Conservation (phyloP, 148 eudicot species). For the Persicaria maculosa region DNA sequence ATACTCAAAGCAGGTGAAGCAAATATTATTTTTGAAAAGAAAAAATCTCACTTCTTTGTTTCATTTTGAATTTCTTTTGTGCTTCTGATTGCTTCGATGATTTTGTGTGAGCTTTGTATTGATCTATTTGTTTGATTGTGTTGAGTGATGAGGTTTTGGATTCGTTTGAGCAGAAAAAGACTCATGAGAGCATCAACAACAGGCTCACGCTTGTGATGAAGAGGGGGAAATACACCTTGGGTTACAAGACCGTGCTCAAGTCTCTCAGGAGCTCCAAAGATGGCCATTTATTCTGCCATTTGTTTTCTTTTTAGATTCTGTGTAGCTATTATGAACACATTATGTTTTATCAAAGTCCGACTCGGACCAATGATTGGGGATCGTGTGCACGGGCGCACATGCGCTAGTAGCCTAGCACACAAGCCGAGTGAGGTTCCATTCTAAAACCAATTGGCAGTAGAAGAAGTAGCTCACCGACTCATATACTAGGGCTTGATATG, state of each 20-base stretch:
- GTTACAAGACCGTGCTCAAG: slow-evolving; percentile 55
- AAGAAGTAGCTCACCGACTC: too few species aligned
- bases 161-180: slow-evolving; percentile 39
- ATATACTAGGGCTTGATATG: too few species aligned
- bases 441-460: too few species aligned
- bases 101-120: too few species aligned
- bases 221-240: slow-evolving; percentile 55
- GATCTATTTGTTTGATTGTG: neutral
- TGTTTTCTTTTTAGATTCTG: neutral
- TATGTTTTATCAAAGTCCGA: neutral
- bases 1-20: slow-evolving; percentile 82
- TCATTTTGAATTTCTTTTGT: neutral
- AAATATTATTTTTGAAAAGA: neutral
- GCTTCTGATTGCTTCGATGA: neutral
- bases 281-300: neutral
- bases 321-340: neutral
- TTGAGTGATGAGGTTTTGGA: neutral
- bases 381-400: too few species aligned
- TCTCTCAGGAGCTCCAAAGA: slow-evolving; percentile 46
- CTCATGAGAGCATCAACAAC: slow-evolving; percentile 60
- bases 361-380: too few species aligned
- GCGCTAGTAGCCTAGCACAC: too few species aligned
- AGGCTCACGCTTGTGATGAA: slow-evolving; percentile 59
- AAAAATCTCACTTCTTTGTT: neutral
- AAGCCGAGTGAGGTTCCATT: too few species aligned